Conservation (phyloP, 148 eudicot genomes). For the Dianthus caryophyllus region DNA sequence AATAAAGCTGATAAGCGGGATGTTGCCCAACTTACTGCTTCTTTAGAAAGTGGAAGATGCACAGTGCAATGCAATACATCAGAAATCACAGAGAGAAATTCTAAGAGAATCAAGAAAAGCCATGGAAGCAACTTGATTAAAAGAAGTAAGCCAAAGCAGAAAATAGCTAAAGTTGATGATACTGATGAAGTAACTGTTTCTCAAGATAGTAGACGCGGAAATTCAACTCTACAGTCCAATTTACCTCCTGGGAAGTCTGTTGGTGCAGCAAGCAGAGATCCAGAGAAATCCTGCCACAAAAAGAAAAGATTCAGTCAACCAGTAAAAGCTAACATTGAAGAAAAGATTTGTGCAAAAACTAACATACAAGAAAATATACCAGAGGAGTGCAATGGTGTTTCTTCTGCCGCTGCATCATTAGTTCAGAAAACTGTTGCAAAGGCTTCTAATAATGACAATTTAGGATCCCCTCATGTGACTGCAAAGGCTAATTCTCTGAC, state of each 20-base stretch:
- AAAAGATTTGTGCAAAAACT: constrained; percentile 22
- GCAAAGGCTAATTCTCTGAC: constrained; percentile 16
- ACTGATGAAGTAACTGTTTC: background rate
- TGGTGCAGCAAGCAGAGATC: background rate
- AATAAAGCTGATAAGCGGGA: constrained; percentile 18
- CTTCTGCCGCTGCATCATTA: constrained; percentile 14
- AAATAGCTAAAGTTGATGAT: constrained; percentile 7
- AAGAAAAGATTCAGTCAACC: constrained; percentile 15
- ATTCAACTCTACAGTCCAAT: constrained; percentile 13
- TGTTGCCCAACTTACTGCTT: constrained; percentile 16
- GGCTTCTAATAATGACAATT: constrained; percentile 5
- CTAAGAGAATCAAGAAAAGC: constrained; percentile 8
- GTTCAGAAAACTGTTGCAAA: constrained; percentile 20
- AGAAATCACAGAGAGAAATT: background rate
- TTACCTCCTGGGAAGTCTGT: background rate
- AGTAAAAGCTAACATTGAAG: constrained; percentile 19
- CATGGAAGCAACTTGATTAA: background rate
- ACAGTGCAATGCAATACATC: background rate
- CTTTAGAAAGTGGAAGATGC: constrained; percentile 5
- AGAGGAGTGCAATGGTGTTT: constrained; percentile 18
- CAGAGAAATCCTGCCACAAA: constrained; percentile 12
- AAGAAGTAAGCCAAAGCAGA: constrained; percentile 18
- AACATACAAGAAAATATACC: constrained; percentile 20
- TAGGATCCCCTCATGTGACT: background rate
- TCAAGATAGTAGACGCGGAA: constrained; percentile 13